A percentile compares a stretch with the other conserved stretches of the same genome.
phyloP scores from a whole-genome alignment of 495 filamentous ascomycete species.

The Penicillium silybi region DNA sequence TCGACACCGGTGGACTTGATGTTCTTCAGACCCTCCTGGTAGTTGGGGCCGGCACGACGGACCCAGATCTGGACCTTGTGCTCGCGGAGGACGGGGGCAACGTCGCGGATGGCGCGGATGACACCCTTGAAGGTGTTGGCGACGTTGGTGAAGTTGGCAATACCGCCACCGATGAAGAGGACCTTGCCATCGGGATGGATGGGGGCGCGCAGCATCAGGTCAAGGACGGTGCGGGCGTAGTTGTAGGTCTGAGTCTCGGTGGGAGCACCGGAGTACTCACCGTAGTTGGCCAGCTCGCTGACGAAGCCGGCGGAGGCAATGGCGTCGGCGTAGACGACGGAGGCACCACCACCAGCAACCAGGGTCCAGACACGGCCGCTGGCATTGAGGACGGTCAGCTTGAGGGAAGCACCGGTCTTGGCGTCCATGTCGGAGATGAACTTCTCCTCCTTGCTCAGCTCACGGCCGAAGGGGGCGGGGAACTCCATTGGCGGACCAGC shows the following conservation, averaged over 20 bases:
- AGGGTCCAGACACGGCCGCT: constrained; percentile 94
- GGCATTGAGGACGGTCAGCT: constrained; percentile 92
- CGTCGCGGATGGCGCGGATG: constrained; percentile 93
- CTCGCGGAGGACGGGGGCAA: constrained; percentile 78
- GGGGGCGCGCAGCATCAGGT: constrained; percentile 95
- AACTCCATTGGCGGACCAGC: constrained; percentile 98
- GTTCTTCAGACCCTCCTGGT: constrained; percentile 99
- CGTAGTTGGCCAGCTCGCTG: constrained; percentile 97
- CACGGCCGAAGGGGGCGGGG: constrained; percentile 97
- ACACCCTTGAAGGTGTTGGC: constrained; percentile 99
- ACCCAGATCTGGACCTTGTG: constrained; percentile 99
- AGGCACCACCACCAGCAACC: constrained; percentile 98
- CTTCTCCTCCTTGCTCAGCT: constrained; percentile 95
- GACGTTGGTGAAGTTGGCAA: constrained; percentile 99
- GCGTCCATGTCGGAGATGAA: constrained; percentile 98
- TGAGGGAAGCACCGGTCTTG: constrained; percentile 98
- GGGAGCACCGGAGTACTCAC: constrained; percentile 98
- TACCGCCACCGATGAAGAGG: constrained; percentile 98
- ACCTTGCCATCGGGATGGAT: constrained; percentile 87
- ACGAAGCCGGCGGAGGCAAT: constrained; percentile 96
- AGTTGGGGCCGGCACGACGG: constrained; percentile 97
- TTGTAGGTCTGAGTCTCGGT: constrained; percentile 98
- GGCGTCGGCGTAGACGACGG: constrained; percentile 97
- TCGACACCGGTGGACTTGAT: constrained; percentile 95
- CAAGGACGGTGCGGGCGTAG: constrained; percentile 93